phyloP scores from a whole-genome alignment of 306 rosid genomes.

The Argentina anserina region DNA sequence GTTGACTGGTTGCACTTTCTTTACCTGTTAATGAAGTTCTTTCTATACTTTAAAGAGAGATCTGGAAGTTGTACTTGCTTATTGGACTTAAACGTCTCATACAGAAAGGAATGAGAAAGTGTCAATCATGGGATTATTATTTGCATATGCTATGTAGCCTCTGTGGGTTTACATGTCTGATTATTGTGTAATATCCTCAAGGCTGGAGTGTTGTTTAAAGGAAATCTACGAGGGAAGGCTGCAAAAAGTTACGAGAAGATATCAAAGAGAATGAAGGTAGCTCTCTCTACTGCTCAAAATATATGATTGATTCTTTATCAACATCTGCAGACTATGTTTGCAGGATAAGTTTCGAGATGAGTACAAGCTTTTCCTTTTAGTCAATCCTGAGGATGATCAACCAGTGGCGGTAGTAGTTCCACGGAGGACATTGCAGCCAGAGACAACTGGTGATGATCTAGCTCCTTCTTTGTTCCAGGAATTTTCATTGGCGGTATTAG shows the following conservation, averaged over 20 bases:
- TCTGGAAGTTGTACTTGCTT: neutral
- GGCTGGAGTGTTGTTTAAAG: constrained; percentile 96
- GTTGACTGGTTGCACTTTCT: constrained; percentile 10
- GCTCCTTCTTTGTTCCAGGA: constrained; percentile 8
- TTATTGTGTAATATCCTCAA: constrained; percentile 29
- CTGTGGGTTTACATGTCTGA: neutral
- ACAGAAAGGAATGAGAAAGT: neutral
- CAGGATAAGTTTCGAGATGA: constrained; percentile 86
- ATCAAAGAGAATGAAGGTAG: constrained; percentile 73
- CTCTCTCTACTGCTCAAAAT: neutral
- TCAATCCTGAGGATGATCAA: constrained; percentile 96
- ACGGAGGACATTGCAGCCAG: constrained; percentile 80
- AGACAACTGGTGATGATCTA: constrained; percentile 62
- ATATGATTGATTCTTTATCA: constrained; percentile 21
- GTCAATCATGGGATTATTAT: neutral
- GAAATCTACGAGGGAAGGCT: constrained; percentile 90
- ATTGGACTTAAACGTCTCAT: neutral
- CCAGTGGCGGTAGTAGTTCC: constrained; percentile 98
- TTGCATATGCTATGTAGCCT: neutral
- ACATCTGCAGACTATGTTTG: constrained; percentile 18
- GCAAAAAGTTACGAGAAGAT: constrained; percentile 86
- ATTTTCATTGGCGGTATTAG: neutral
- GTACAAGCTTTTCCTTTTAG: constrained; percentile 78
- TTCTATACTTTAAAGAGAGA: neutral
- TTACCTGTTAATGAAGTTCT: neutral